These are phyloP conservation scores for Rubia tinctorum DNA, from an alignment of 305 asterid genomes.

Conservation along the genomic window DNA sequence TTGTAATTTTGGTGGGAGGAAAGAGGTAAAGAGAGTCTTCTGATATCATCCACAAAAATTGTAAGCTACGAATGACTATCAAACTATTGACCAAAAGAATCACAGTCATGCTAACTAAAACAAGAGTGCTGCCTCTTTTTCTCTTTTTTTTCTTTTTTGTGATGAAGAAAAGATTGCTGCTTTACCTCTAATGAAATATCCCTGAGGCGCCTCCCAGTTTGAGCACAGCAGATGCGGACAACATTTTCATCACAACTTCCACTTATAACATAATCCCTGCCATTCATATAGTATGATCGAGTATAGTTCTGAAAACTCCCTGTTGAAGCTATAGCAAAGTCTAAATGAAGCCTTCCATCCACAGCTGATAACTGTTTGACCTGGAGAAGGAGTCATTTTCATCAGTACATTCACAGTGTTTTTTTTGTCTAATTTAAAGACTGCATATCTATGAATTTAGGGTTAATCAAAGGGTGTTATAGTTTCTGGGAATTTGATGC, in stretches of 20 bases:
- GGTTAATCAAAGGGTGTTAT: neutral
- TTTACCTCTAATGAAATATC: constrained; percentile 84
- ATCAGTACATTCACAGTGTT: neutral
- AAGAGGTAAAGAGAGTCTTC: neutral
- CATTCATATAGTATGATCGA: constrained; percentile 88
- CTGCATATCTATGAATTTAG: neutral
- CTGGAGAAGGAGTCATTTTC: constrained; percentile 33
- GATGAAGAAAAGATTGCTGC: neutral
- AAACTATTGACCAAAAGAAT: neutral
- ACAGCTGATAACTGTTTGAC: constrained; percentile 89
- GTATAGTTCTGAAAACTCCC: constrained; percentile 87
- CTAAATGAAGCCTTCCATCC: constrained; percentile 84
- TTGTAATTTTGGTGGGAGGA: neutral
- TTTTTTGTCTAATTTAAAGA: constrained; percentile 16
- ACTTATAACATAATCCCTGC: constrained; percentile 89
- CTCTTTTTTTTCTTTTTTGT: too few relatives aligned
- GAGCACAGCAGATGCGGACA: constrained; percentile 90
- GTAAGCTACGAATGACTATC: neutral
- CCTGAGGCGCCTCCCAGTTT: constrained; percentile 87
- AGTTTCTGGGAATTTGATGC: neutral
- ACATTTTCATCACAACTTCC: constrained; percentile 98
- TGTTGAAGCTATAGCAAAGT: constrained; percentile 66
- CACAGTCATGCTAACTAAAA: neutral
- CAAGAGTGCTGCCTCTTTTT: neutral
- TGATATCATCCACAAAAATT: neutral